Evolutionary conservation across 2,329 filamentous ascomycete genomes (phyloP), one percentile per base, ranked within the genome.

Genomic region (Phaeoacremonium minimum): DNA sequence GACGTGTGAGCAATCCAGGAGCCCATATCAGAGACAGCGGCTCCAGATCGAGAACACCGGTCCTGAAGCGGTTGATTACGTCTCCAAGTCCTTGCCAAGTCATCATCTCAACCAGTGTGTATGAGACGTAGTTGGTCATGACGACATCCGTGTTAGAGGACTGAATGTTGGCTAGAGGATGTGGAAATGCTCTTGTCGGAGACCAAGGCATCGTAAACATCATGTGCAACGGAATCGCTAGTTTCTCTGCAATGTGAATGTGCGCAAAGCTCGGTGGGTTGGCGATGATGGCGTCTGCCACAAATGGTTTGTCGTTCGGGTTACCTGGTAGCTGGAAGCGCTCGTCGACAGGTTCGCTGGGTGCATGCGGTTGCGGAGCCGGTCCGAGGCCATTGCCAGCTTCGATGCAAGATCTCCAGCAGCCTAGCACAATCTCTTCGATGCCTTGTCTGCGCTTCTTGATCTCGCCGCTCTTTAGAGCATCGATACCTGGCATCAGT

Each of bases 151-250:
- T 83, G 47, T 88, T 87, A 1, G 82, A 79, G 2, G 79, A 80
- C 44, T 86, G 76, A 38, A 95, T 82, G 45, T 93, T 91, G 0
- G 88, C 87, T 16, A 95, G 67, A 0, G 89, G 89, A 50, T 95
- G 89, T 1, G 87, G 86, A 46, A 95, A 95, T 0, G 84, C 77
- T 53, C 87, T 80, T 1, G 89, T 95, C 0, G 88, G 83, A 2
- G 86, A 86, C 83, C 87, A 95, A 0, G 89, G 89, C 87, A 95
- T 95, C 2, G 89, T 95, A 61, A 95, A 95, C 85, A 95, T 94
- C 59, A 95, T 78, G 49, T 89, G 85, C 7, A 88, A 53, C 0
- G 85, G 85, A 33, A 88, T 79, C 1, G 83, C 84, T 49, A 88
- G 60, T 57, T 84, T 85, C 58, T 89, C 83, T 1, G 85, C 85